Conservation (phyloP, 2,329 filamentous ascomycete genomes). For the Rasamsonia emersonii region DNA sequence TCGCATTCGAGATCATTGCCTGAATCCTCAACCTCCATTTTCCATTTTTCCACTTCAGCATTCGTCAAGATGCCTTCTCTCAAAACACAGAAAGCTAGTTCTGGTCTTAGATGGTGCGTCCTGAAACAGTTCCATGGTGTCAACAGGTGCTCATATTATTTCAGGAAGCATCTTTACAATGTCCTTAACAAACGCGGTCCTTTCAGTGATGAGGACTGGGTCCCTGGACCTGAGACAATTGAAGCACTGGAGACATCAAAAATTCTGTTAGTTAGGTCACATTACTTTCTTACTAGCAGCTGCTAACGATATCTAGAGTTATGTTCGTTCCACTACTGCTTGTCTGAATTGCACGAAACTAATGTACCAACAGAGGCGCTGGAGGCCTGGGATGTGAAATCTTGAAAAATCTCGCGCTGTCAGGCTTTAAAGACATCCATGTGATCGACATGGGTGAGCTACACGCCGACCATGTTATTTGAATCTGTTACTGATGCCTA, state of each 20-base stretch:
- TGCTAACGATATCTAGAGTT: constrained; percentile 36
- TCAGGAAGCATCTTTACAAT: constrained; percentile 74
- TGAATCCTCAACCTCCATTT: background rate
- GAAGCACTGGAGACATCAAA: constrained; percentile 60
- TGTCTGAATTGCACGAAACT: constrained; percentile 18
- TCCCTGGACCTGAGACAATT: constrained; percentile 43
- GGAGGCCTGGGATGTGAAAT: constrained; percentile 95
- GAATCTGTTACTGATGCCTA: constrained; percentile 10
- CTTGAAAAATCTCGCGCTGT: constrained; percentile 88
- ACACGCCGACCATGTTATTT: background rate
- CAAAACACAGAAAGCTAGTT: background rate
- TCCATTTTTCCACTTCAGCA: background rate
- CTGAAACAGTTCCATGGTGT: constrained; percentile 6
- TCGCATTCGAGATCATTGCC: too few relatives aligned
- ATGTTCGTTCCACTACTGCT: constrained; percentile 34
- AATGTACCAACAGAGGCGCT: constrained; percentile 60
- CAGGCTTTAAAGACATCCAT: constrained; percentile 93
- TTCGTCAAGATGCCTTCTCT: constrained; percentile 7
- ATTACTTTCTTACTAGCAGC: constrained; percentile 2
- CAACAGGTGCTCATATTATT: constrained; percentile 2
- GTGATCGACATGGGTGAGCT: constrained; percentile 94
- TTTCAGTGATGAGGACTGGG: constrained; percentile 62
- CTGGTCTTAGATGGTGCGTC: constrained; percentile 19
- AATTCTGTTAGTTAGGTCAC: constrained; percentile 54
- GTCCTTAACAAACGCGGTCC: constrained; percentile 70